Evolutionary conservation across 495 filamentous ascomycete genomes (phyloP).

Genomic region (Xylaria longipes): DNA sequence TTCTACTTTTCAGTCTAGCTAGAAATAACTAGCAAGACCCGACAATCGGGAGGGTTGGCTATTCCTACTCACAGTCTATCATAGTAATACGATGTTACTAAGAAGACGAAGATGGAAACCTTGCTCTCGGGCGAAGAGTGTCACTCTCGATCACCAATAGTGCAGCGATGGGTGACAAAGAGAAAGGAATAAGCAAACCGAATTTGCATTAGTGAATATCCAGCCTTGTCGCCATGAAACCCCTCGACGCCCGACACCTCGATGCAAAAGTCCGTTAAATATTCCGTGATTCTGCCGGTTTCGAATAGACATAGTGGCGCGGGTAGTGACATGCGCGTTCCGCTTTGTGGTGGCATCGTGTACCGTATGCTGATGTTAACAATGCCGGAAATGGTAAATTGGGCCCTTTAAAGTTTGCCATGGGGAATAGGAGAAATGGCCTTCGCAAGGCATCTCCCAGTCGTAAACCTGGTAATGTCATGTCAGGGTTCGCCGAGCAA

Average conservation of each 20-base stretch:
- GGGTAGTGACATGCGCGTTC: background rate
- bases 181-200: background rate
- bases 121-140: background rate
- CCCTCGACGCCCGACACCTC: conserved; percentile 10
- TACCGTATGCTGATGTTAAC: conserved; percentile 5
- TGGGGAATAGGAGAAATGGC: background rate
- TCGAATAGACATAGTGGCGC: background rate
- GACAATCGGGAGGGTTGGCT: background rate
- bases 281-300: background rate
- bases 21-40: background rate
- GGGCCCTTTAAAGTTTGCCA: background rate
- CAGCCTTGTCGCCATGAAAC: background rate
- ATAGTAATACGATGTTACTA: background rate
- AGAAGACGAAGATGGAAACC: background rate
- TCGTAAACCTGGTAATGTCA: background rate
- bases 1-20: background rate
- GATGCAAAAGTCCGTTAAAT: conserved; percentile 21
- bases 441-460: background rate
- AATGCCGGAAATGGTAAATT: background rate
- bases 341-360: background rate
- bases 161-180: background rate
- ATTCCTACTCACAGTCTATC: background rate
- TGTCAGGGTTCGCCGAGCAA: conserved; percentile 72
- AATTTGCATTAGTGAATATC: background rate
- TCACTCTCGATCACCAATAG: background rate